Base-by-base conservation (phyloP, 192 early-diverging fungal species). In the Coemansia biformis region DNA sequence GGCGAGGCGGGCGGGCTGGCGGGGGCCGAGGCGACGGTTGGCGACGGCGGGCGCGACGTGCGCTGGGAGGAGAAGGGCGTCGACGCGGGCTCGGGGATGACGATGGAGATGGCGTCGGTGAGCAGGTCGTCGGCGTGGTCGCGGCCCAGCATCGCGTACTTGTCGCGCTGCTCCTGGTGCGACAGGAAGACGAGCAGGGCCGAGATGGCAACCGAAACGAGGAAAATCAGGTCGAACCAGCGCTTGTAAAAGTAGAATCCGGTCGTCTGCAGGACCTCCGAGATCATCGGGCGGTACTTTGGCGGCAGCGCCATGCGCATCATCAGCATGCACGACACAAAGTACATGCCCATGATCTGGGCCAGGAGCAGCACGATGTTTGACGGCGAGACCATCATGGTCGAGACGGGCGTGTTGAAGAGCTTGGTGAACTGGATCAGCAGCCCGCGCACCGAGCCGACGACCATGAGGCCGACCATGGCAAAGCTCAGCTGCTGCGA, bases 221-320 rank as follows among this genome's bases (percentile, higher is more conserved):
- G 60, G 66, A 92, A 93, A 13, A 93, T 91, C 8, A 87, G 78
- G 67, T 98, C 94, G 47, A 91, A 93, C 94, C 92, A 95, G 39
- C 83, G 84, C 56, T 88, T 84, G 66, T 91, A 98, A 59, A 90
- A 95, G 60, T 87, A 76, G 50, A 95, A 92, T 41, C 92, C 87
- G 13, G 92, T 82, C 11, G 83, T 75, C 19, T 85, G 86, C 44
- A 95, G 61, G 0, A 90, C 82, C 10, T 81, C 82, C 1, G 86
- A 86, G 34, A 91, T 88, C 52, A 90, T 85, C 17, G 80, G 81
- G 12, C 90, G 72, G 62, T 92, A 88, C 55, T 93, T 83, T 12
- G 77, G 66, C 13, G 93, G 91, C 51, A 96, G 39, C 38, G 79
- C 92, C 67, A 88, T 83, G 44, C 91, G 82, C 84, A 98, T 86